Base-by-base conservation (phyloP, 108 stramenopile species). In the Cyclotella atomus region DNA sequence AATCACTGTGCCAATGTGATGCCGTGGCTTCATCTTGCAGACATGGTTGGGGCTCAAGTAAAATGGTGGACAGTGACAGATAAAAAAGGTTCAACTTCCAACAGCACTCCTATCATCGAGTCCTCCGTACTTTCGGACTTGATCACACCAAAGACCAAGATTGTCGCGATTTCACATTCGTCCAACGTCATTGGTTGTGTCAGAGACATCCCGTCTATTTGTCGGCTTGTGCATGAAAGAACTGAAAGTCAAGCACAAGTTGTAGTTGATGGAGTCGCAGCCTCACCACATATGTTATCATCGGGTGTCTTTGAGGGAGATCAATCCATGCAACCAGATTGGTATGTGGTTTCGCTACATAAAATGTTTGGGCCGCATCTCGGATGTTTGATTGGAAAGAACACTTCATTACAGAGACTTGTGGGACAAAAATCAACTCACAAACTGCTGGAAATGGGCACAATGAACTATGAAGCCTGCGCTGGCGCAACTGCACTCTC, bases 261-360 rank as follows among this genome's bases (percentile, higher is more conserved):
- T 15, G 82, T 93, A 0, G 89, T 92, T 0, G 95, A 95, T 71
- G 95, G 92, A 19, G 95, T 95, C 17, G 95, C 95, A 4, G 89
- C 89, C 25, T 83, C 83, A 16, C 92, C 95, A 16, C 95, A 95
- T 61, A 27, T 78, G 49, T 36, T 82, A 17, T 87, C 68, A 24
- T 34, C 27, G 0, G 24, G 19, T 54, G 17, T 68, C 7, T 68
- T 68, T 78, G 55, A 15, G 32, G 35, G n/a, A 55, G 49, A 56
- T 20, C 66, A 24, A 65, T 77, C 64, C 44, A 47, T 14, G 28
- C 20, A 6, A 8, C 89, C 86, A 6, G 93, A 94, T 61, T 92
- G 83, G 83, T 92, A 95, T 73, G 89, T 88, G 7, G 83, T 91
- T 2, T 90, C 89, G 16, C 78, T 83, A 46, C 91, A 92, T 56